A percentile compares a stretch with the other conserved stretches of the same genome.
These are phyloP conservation scores for Pseudocercospora vitis DNA, from an alignment of 2,329 filamentous ascomycete genomes.

Conservation along the genomic window DNA sequence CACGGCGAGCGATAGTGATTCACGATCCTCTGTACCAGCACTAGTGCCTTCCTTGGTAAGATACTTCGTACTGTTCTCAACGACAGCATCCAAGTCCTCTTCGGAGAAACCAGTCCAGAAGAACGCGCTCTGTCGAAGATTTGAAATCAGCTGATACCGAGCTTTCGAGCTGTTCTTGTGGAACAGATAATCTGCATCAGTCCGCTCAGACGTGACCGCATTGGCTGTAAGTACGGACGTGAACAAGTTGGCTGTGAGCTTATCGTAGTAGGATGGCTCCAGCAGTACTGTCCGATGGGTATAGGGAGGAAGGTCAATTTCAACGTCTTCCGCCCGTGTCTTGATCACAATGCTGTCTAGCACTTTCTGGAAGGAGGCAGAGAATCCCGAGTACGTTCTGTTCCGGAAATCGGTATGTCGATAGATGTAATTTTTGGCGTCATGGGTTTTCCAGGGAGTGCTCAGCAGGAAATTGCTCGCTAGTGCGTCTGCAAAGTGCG, in stretches of 20 bases:
- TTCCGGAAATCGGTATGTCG: conserved; percentile 50
- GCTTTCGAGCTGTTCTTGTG: conserved; percentile 69
- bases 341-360: conserved; percentile 77
- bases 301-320: conserved; percentile 68
- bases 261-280: conserved; percentile 82
- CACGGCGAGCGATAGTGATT: conserved; percentile 65
- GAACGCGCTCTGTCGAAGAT: conserved; percentile 80
- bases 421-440: conserved; percentile 63
- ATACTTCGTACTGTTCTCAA: conserved; percentile 69
- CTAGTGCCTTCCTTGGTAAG: conserved; percentile 60
- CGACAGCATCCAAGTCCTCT: conserved; percentile 61
- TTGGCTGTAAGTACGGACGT: conserved; percentile 82
- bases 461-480: conserved; percentile 70
- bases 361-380: conserved; percentile 63
- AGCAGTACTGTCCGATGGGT: conserved; percentile 70
- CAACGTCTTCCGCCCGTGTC: conserved; percentile 70
- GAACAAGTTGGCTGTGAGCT: conserved; percentile 79
- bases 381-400: conserved; percentile 62
- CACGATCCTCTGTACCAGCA: conserved; percentile 62
- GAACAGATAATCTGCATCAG: conserved; percentile 85
- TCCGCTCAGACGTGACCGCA: conserved; percentile 80
- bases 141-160: conserved; percentile 68
- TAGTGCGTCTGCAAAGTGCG: conserved; percentile 64
- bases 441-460: conserved; percentile 73
- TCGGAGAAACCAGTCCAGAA: conserved; percentile 76